Conservation (phyloP, 2,329 filamentous ascomycete genomes). For the Drechslerella coelobrocha region DNA sequence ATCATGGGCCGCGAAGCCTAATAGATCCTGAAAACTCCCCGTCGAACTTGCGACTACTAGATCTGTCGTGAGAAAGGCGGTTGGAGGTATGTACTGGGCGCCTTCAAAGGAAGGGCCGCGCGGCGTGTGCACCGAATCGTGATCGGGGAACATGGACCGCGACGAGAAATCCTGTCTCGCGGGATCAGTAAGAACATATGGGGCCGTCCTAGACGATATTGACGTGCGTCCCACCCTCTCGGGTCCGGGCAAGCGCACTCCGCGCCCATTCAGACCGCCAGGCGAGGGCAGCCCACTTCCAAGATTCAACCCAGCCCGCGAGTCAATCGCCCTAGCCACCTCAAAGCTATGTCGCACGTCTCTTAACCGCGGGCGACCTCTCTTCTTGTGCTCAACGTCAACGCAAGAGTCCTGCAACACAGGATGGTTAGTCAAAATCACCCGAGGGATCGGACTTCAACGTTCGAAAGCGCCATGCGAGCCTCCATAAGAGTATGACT, state of each 20-base stretch:
- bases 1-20: conserved; percentile 46
- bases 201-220: conserved; percentile 50
- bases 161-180: conserved; percentile 45
- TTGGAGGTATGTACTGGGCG: conserved; percentile 48
- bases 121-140: conserved; percentile 64
- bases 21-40: conserved; percentile 41
- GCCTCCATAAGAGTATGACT: conserved; percentile 53
- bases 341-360: conserved; percentile 67
- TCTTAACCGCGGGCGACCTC: conserved; percentile 76
- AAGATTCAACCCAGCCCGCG: conserved; percentile 47
- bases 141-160: conserved; percentile 56
- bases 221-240: conserved; percentile 47
- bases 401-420: conserved; percentile 72
- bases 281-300: conserved; percentile 43
- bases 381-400: conserved; percentile 85
- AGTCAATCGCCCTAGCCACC: conserved; percentile 53
- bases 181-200: conserved; percentile 46
- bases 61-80: conserved; percentile 54
- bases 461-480: not conserved
- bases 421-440: conserved; percentile 23
- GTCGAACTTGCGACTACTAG: conserved; percentile 61
- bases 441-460: not conserved
- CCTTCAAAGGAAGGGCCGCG: conserved; percentile 51
- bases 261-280: conserved; percentile 42
- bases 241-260: conserved; percentile 49